A percentile compares a stretch with the other conserved stretches of the same genome.
phyloP scores from a whole-genome alignment of 371 early-diverging fungal species.

The Polyrhizophydium stewartii region DNA sequence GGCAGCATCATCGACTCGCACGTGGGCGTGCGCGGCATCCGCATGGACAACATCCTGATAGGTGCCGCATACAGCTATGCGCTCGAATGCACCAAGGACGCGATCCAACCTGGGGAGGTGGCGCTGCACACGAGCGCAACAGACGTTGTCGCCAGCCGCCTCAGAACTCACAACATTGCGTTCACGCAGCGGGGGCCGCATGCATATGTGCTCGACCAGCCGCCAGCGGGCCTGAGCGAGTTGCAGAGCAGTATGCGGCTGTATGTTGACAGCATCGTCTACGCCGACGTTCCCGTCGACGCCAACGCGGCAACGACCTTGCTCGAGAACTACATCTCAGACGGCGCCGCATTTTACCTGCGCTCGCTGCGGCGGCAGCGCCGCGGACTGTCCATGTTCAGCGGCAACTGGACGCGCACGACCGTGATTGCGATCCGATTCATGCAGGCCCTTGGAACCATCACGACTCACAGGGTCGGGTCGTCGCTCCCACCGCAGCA shows the following conservation, averaged over 20 bases:
- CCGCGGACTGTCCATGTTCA: not conserved
- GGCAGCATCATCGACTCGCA: conserved; percentile 1
- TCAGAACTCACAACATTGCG: not conserved
- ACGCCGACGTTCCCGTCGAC: not conserved
- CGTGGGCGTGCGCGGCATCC: conserved; percentile 5
- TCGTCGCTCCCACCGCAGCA: not conserved
- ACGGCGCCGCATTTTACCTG: conserved; percentile 5
- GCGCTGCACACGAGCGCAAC: not conserved
- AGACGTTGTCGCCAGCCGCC: not conserved
- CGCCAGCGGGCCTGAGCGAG: not conserved
- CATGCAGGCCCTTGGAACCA: not conserved
- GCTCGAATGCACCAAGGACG: not conserved
- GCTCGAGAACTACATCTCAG: conserved; percentile 2
- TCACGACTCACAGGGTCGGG: not conserved
- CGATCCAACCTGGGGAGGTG: not conserved
- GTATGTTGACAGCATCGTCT: not conserved
- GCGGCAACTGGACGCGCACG: not conserved
- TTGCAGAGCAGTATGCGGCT: not conserved
- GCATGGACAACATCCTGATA: not conserved
- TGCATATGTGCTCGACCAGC: not conserved
- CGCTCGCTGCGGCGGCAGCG: conserved; percentile 1
- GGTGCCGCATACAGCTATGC: not conserved
- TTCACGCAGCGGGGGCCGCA: not conserved
- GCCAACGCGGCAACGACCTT: not conserved
- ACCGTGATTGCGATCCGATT: not conserved